Evolutionary conservation across 305 asterid genomes (phyloP).

Genomic region (Fraxinus velutina): DNA sequence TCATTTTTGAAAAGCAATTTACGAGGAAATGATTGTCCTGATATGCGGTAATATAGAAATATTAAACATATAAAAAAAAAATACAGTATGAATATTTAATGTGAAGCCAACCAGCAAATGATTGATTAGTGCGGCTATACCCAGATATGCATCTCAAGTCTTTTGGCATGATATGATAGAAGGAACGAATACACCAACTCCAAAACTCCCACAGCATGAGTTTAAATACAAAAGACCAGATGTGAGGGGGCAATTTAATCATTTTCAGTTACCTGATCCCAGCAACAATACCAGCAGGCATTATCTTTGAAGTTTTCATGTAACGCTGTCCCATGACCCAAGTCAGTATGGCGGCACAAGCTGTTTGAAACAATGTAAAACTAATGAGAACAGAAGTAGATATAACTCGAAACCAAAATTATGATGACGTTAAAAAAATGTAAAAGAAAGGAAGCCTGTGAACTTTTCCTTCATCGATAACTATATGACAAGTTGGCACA

Average conservation of each 20-base stretch:
- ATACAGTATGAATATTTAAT: not conserved
- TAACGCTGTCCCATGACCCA: slow-evolving; percentile 61
- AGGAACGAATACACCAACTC: not conserved
- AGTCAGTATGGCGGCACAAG: slow-evolving; percentile 44
- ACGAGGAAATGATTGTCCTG: not conserved
- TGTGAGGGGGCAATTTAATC: not conserved
- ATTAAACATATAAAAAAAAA: not conserved
- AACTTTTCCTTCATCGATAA: not conserved
- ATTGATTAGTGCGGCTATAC: not conserved
- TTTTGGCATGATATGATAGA: not conserved
- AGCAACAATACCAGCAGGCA: slow-evolving; percentile 67
- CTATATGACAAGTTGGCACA: not conserved
- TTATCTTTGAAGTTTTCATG: slow-evolving; percentile 51
- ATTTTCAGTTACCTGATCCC: slow-evolving; percentile 49
- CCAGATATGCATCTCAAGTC: not conserved
- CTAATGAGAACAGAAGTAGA: not conserved
- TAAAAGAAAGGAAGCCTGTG: not conserved
- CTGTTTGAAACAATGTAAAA: not conserved
- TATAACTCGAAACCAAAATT: not conserved
- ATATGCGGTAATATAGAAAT: not conserved
- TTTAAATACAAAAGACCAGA: not conserved
- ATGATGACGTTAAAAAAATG: not conserved
- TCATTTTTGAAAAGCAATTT: not conserved
- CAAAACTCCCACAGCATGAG: not conserved
- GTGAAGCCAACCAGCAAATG: not conserved